Base-by-base conservation (phyloP, 1,284 basidiomycete species). In the Pseudozyma pruni region DNA sequence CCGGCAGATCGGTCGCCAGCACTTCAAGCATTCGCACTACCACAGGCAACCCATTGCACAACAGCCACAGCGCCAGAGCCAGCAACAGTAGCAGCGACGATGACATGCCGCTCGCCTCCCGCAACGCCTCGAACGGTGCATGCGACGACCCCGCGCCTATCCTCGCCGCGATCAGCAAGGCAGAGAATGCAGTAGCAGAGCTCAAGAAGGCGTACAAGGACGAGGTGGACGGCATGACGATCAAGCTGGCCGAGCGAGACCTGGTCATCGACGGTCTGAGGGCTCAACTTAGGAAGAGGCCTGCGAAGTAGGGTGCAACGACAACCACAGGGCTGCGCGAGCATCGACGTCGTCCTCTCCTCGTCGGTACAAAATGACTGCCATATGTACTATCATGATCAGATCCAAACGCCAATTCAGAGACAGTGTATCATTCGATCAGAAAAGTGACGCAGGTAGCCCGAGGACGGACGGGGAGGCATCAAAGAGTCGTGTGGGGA, bases 211-310 rank as follows among this genome's bases (percentile, higher is more conserved):
- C 47, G 1, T 61, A 42, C 38, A 33, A 25, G n/a, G 16, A 29
- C 3, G 56, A 64, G 38, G 13, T 60, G 17, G 29, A 37, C 1
- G 27, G 29, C 13, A 10, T 64, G 17, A 25, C 34, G 27, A 41
- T 20, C 13, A 33, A 70, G 44, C 7, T 64, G 0, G 23, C 34
- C n/a, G 56, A 60, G 27, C 39, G 49, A 20, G 60, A 63, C 1
- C 10, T 53, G 1, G 7, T 46, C 14, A 60, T 64, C 23, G 45
- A 60, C 11, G 37, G 37, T 16, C 31, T 64, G 20, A 22, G 49
- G 11, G 60, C 56, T 11, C 25, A 45, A 38, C n/a, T 60, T 1
- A 43, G 40, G 20, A 35, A 13, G 8, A 31, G 42, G 27, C 13
- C 27, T 6, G 31, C 46, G 9, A 44, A 39, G 41, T 43, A 35